A percentile compares a stretch with the other conserved stretches of the same genome.
Evolutionary conservation across 139 green algal genomes (phyloP).

Genomic region (Tetratostichococcus sp.): DNA sequence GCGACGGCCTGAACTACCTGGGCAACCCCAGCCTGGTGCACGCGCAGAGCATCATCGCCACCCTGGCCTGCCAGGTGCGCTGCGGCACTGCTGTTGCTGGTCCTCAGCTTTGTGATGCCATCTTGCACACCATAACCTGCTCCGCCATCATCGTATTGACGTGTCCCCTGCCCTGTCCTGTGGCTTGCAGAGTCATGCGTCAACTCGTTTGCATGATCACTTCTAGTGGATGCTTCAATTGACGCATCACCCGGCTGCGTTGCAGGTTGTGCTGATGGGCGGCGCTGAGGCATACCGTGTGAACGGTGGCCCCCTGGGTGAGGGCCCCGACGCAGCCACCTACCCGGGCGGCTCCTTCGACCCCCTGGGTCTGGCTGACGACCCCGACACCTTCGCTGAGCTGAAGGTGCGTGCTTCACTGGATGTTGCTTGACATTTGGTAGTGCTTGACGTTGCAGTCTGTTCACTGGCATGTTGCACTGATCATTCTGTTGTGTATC

Average conservation of each 20-base stretch:
- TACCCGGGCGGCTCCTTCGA: slow-evolving; percentile 79
- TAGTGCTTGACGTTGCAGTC: too few species aligned
- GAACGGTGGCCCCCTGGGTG: slow-evolving; percentile 46
- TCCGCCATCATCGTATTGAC: neutral
- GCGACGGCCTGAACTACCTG: slow-evolving; percentile 78
- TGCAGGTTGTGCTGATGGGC: slow-evolving; percentile 69
- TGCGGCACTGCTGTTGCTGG: neutral
- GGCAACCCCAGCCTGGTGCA: slow-evolving; percentile 82
- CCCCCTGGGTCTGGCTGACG: slow-evolving; percentile 91
- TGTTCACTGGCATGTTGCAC: too few species aligned
- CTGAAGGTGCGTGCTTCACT: slow-evolving; percentile 45
- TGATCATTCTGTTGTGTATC: too few species aligned
- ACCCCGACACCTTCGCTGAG: slow-evolving; percentile 88
- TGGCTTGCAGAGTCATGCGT: neutral
- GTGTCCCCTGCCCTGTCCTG: too few species aligned
- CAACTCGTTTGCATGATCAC: neutral
- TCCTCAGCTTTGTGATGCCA: neutral
- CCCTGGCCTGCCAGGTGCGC: slow-evolving; percentile 75
- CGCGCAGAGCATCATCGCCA: slow-evolving; percentile 89
- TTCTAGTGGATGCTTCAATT: neutral
- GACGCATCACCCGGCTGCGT: neutral
- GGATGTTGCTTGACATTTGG: too few species aligned
- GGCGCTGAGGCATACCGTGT: slow-evolving; percentile 76
- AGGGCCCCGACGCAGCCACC: slow-evolving; percentile 49
- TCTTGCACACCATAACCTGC: neutral